Conservation (phyloP, 2,329 filamentous ascomycete genomes). For the Paracorniculantispora psalliotae region DNA sequence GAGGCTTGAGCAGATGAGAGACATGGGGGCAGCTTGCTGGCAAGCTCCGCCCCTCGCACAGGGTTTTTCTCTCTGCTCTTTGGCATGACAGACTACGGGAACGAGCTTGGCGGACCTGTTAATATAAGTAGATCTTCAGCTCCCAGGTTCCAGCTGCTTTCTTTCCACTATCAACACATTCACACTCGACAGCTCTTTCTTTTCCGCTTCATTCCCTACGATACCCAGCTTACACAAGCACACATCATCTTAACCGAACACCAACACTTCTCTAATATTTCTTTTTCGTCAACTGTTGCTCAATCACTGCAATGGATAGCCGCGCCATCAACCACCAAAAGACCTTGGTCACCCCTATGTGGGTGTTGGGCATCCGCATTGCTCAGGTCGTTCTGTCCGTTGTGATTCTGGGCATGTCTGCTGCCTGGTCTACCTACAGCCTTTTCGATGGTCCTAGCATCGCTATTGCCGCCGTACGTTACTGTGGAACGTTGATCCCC, state of each 20-base stretch:
- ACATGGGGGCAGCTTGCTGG: neutral
- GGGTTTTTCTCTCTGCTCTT: neutral
- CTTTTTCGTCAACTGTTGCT: slow-evolving; percentile 9
- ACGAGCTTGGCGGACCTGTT: neutral
- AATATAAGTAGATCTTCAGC: slow-evolving; percentile 5
- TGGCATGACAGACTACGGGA: neutral
- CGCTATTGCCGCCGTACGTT: slow-evolving; percentile 28
- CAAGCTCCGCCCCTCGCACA: slow-evolving; percentile 3
- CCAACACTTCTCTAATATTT: neutral
- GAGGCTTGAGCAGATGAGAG: neutral
- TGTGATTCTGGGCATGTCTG: slow-evolving; percentile 39
- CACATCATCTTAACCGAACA: neutral
- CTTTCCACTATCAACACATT: neutral
- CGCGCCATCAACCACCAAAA: slow-evolving; percentile 27
- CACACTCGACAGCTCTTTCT: neutral
- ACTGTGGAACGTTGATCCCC: neutral
- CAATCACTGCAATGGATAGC: slow-evolving; percentile 21
- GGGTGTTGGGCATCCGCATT: slow-evolving; percentile 38
- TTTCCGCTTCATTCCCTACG: neutral
- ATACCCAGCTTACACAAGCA: neutral
- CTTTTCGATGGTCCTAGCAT: slow-evolving; percentile 23
- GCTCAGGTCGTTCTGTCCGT: slow-evolving; percentile 39
- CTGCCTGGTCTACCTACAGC: slow-evolving; percentile 9
- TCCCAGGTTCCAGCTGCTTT: neutral
- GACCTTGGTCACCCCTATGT: slow-evolving; percentile 26